phyloP scores from a whole-genome alignment of 257 asterid species.

The Catharanthus roseus region DNA sequence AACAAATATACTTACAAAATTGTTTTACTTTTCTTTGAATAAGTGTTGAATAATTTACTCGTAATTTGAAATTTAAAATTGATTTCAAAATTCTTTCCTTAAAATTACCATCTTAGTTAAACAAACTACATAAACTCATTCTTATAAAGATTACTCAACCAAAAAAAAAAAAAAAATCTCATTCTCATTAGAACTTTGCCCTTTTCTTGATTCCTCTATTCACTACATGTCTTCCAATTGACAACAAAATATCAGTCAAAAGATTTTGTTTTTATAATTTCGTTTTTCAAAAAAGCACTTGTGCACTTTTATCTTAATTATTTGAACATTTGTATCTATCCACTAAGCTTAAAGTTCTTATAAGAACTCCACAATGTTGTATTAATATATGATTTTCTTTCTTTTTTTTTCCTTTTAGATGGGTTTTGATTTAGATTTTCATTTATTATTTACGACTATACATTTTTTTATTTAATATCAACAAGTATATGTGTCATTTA shows the following conservation, averaged over 20 bases:
- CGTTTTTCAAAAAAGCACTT: not conserved
- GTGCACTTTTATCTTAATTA: slow-evolving; percentile 1
- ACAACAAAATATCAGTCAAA: slow-evolving; percentile 8
- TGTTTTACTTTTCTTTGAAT: too few species aligned
- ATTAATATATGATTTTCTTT: not conserved
- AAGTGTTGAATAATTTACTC: too few species aligned
- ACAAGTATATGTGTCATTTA: too few species aligned
- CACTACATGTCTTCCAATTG: not conserved
- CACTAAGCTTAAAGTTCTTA: not conserved
- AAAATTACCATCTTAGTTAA: too few species aligned
- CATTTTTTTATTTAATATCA: too few species aligned
- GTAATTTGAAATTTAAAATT: too few species aligned
- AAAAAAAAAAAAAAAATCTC: not conserved
- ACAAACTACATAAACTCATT: too few species aligned
- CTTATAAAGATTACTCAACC: not conserved
- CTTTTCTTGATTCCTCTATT: not conserved
- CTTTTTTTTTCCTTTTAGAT: not conserved
- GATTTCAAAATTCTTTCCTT: too few species aligned
- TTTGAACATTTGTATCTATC: not conserved
- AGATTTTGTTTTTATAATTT: not conserved
- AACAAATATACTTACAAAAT: too few species aligned
- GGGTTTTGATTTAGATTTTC: accelerated
- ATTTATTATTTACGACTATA: too few species aligned
- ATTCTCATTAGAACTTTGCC: not conserved
- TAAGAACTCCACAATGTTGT: not conserved